Base-by-base conservation (phyloP, 257 asterid species). In the Asclepias syriaca region DNA sequence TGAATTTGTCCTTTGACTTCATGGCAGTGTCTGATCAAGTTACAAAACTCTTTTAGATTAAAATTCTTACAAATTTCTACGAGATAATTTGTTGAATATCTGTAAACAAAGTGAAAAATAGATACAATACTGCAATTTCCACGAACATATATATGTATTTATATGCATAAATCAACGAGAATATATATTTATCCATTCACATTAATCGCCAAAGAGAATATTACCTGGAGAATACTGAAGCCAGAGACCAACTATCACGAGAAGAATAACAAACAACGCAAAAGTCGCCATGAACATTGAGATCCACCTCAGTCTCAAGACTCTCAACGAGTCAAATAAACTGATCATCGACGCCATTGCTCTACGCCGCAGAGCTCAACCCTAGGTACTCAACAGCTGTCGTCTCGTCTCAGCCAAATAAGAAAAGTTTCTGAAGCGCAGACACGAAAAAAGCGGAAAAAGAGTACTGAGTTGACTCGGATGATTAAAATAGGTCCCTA, bases 181-280 rank as follows among this genome's bases (percentile, higher is more conserved):
- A 65, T 6, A 40, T 4, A 16, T 16, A 5, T 19, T 16, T 15
- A 51, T 43, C 48, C 11, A 43, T 43, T 49, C 18, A 49, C 18
- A 12, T 12, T 10, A 12, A 57, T 0, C 45, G 22, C 6, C 8
- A 2, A n/a, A 21, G 21, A n/a, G 21, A 11, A 18, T 45, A 43
- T 6, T 43, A 70, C 45, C 66, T 65, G 74, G 60, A 56, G 74
- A 71, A 51, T 27, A 60, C 6, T 21, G 68, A 32, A 61, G 18
- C 12, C 4, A 55, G 61, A 37, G 45, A 69, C 22, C 55, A 53
- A 40, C 46, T 45, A 60, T 54, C 56, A 59, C 16, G 18, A 39
- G 70, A 71, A 39, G 70, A 71, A 59, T 58, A 60, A 77, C 27
- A 40, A 68, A 68, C 68, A 60, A 22, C 46, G 49, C 68, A 19